Conservation (phyloP, 2,329 filamentous ascomycete genomes). For the Colletotrichum limetticola region DNA sequence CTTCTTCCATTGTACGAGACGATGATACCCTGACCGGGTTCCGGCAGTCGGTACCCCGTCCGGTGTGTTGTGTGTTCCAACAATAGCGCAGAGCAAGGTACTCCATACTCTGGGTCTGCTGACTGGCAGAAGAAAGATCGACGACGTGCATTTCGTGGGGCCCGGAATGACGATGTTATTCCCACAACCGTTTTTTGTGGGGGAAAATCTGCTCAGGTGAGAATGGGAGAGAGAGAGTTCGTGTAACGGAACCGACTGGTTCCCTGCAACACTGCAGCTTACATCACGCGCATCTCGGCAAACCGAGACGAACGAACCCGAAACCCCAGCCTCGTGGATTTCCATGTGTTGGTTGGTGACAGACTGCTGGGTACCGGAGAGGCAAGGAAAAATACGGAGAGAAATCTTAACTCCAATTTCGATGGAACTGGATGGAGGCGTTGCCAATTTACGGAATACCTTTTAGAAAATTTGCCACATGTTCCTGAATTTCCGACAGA, state of each 20-base stretch:
- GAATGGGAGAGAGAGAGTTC: too few species aligned
- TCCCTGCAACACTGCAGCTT: not conserved
- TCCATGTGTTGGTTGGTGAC: constrained; percentile 2
- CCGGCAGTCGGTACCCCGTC: not conserved
- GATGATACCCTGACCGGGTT: constrained; percentile 26
- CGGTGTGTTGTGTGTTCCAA: constrained; percentile 10
- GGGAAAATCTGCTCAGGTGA: not conserved
- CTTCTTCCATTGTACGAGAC: not conserved
- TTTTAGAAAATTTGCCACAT: not conserved
- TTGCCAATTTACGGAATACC: too few species aligned
- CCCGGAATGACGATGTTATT: constrained; percentile 22
- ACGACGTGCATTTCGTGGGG: not conserved
- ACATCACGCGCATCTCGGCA: not conserved
- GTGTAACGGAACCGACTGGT: not conserved
- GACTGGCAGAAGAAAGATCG: not conserved
- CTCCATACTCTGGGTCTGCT: not conserved
- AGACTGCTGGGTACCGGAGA: not conserved
- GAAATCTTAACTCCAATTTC: not conserved
- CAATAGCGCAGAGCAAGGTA: not conserved
- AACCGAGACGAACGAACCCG: not conserved
- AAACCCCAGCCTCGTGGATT: not conserved
- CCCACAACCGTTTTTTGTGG: constrained; percentile 10
- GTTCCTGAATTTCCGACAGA: not conserved
- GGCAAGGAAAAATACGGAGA: not conserved
- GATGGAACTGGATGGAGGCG: constrained; percentile 12